Evolutionary conservation across 2,329 filamentous ascomycete genomes (phyloP).

Genomic region (Nigrospora oryzae): DNA sequence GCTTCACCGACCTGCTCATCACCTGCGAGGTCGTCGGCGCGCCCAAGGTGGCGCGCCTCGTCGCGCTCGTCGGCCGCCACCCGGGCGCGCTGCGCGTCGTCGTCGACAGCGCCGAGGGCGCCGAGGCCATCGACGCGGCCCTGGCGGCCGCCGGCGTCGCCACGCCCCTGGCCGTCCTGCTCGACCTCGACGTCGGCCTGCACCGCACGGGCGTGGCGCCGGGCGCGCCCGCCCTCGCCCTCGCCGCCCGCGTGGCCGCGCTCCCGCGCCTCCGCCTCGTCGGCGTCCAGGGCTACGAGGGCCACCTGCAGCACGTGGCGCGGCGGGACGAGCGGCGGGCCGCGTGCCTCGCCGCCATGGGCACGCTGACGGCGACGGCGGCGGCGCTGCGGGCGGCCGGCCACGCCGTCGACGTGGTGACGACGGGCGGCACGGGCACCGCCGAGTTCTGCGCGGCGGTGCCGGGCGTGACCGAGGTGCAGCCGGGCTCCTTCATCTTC

Average conservation of each 20-base stretch:
- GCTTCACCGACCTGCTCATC: constrained; percentile 40
- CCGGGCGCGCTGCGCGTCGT: constrained; percentile 30
- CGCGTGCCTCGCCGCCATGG: constrained; percentile 36
- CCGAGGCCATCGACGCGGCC: constrained; percentile 33
- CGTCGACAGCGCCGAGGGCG: constrained; percentile 36
- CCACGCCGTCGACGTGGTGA: constrained; percentile 37
- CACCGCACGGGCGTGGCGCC: constrained; percentile 38
- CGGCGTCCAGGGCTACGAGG: constrained; percentile 44
- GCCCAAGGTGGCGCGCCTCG: constrained; percentile 34
- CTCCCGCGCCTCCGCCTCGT: constrained; percentile 32
- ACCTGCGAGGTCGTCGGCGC: constrained; percentile 40
- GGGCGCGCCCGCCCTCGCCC: constrained; percentile 26
- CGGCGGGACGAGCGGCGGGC: constrained; percentile 28
- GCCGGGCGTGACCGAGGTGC: constrained; percentile 42
- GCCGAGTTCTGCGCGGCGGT: constrained; percentile 43
- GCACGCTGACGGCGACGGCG: constrained; percentile 31
- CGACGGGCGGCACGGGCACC: constrained; percentile 42
- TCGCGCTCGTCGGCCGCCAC: constrained; percentile 31
- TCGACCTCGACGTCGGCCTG: constrained; percentile 42
- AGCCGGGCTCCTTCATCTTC: constrained; percentile 46
- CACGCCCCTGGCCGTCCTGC: constrained; percentile 26
- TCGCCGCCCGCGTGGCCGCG: constrained; percentile 28
- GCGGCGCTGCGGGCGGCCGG: constrained; percentile 29
- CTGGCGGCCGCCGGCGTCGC: constrained; percentile 22
- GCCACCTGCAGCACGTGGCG: constrained; percentile 43